Evolutionary conservation across 768 basidiomycete species (phyloP).

Genomic region (Leccinum ochraceum): DNA sequence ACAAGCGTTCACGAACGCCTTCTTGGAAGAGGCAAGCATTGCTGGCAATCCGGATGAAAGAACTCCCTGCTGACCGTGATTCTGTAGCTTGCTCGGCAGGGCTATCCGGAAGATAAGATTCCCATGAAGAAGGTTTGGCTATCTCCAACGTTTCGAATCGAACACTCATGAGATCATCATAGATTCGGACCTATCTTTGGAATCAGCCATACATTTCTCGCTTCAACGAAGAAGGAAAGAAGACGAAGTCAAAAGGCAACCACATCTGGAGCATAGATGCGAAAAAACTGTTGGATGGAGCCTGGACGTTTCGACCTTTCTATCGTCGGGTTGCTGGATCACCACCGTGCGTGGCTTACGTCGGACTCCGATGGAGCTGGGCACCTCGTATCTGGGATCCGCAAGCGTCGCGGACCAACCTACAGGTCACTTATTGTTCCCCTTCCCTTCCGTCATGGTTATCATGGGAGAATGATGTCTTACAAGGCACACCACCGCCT

Average conservation of each 20-base stretch:
- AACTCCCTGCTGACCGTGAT: slow-evolving; percentile 13
- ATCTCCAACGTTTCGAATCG: slow-evolving; percentile 14
- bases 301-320: slow-evolving; percentile 90
- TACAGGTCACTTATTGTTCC: slow-evolving; percentile 78
- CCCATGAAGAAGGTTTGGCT: slow-evolving; percentile 88
- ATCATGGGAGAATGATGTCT: slow-evolving; percentile 79
- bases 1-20: slow-evolving; percentile 95
- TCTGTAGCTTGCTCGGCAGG: slow-evolving; percentile 72
- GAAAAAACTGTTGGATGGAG: slow-evolving; percentile 71
- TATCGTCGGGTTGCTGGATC: slow-evolving; percentile 83
- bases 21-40: slow-evolving; percentile 78
- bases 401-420: slow-evolving; percentile 79
- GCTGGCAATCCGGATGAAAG: slow-evolving; percentile 4
- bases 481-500: slow-evolving; percentile 77
- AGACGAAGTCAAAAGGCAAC: slow-evolving; percentile 98
- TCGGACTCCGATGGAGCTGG: slow-evolving; percentile 84
- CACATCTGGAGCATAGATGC: slow-evolving; percentile 99
- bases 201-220: slow-evolving; percentile 90
- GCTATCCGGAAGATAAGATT: slow-evolving; percentile 91
- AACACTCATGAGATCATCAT: slow-evolving; percentile 25
- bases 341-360: slow-evolving; percentile 80
- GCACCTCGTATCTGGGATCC: slow-evolving; percentile 96
- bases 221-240: slow-evolving; percentile 99
- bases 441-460: slow-evolving; percentile 87
- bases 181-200: slow-evolving; percentile 97